Percentiles rank a stretch among this genome's conserved stretches.
These are phyloP conservation scores for Suhomyces prunicola DNA, from an alignment of 805 yeast genomes.

Conservation along the genomic window DNA sequence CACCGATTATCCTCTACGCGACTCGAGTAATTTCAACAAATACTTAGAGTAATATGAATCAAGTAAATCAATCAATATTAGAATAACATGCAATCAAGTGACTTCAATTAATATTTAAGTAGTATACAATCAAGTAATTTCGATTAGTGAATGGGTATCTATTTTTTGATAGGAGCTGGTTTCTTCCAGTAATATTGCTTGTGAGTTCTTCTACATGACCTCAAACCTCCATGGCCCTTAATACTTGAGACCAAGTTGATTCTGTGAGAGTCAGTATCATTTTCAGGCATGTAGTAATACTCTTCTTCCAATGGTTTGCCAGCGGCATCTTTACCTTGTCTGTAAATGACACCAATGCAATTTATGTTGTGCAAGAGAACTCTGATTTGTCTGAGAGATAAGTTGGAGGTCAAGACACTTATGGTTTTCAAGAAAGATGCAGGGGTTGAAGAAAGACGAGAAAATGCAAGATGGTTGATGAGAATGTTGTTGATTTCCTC, in stretches of 20 bases:
- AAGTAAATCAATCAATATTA: background rate
- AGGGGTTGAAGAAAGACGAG: conserved; percentile 85
- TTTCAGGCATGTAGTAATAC: conserved; percentile 84
- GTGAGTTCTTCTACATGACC: conserved; percentile 90
- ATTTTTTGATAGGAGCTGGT: conserved; percentile 48
- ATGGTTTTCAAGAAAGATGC: conserved; percentile 66
- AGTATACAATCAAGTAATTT: conserved; percentile 7
- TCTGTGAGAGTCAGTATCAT: conserved; percentile 71
- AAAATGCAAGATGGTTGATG: conserved; percentile 84
- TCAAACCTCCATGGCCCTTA: conserved; percentile 75
- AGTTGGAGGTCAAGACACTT: conserved; percentile 48
- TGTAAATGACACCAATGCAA: conserved; percentile 83
- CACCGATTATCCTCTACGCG: conserved; percentile 1
- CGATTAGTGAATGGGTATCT: background rate
- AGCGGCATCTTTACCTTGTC: conserved; percentile 94
- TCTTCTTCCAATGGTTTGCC: conserved; percentile 94
- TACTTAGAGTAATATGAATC: conserved; percentile 7
- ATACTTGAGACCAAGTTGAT: conserved; percentile 66
- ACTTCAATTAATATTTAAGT: background rate
- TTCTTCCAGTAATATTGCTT: conserved; percentile 81
- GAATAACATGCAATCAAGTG: conserved; percentile 8
- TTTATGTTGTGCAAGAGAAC: conserved; percentile 41
- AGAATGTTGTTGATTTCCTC: conserved; percentile 61
- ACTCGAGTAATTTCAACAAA: background rate
- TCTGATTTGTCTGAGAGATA: conserved; percentile 45